Evolutionary conservation across 805 yeast genomes (phyloP), one percentile per base, ranked within the genome.

Genomic region (Schizosaccharomyces octosporus): DNA sequence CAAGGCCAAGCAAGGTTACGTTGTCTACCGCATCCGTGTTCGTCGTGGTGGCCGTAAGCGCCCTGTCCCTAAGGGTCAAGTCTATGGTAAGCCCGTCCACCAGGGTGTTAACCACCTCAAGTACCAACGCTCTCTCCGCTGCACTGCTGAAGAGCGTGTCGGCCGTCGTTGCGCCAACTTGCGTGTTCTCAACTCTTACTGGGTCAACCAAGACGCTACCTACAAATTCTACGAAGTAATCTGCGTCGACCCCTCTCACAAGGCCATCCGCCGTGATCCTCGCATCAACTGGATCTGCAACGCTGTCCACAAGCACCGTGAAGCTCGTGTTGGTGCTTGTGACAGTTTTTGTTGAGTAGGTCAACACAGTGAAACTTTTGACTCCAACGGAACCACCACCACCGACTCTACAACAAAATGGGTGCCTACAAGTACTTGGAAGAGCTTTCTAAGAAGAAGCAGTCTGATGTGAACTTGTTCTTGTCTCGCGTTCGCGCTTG

Each of bases 21-120:
- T 86, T 70, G 82, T 93, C 83, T 93, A 80, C 96, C 85, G 98
- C 79, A 80, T 90, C 78, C 87, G 98, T 80, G 97, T 93, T 73
- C 87, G 97, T 81, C 87, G 98, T 81, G 98, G 98, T 83, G 90
- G 90, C 83, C 89, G 98, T 86, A 93, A 93, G 96, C 87, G 95
- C 81, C 97, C 97, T 73, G 97, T 85, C 73, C 88, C 94, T 81
- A 93, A 93, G 93, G 98, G 98, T 87, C 97, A 97, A 74, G 93
- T 97, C 76, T 90, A 93, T 84, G 66, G 66, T 87, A 93, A 93
- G 86, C 98, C 98, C 84, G 93, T 98, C 82, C 93, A 93, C 95
- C 95, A 87, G 81, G 98, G 98, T 87, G 93, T 93, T 71, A 83
- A 82, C 82, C 97, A 93, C 79, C 86, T 93, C 81, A 93, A 93